Evolutionary conservation across 495 filamentous ascomycete species (phyloP).

Genomic region (Geoglossum glabrum): DNA sequence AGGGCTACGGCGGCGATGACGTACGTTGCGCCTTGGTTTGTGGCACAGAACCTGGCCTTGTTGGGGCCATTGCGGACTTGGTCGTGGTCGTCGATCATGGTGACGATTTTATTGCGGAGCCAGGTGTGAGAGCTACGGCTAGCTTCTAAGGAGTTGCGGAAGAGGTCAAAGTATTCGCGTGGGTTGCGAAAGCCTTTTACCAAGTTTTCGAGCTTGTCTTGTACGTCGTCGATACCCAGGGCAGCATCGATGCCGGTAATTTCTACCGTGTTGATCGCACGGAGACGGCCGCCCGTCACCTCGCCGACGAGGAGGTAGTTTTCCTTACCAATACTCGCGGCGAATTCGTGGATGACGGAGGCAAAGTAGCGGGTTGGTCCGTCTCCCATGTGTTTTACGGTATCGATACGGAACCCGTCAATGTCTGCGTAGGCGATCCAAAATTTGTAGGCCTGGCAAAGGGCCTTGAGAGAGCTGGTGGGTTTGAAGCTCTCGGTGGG

Average conservation of each 20-base stretch:
- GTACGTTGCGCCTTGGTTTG: constrained; percentile 1
- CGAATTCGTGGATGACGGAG: constrained; percentile 11
- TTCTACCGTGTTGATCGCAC: constrained; percentile 10
- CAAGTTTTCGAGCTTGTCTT: constrained; percentile 10
- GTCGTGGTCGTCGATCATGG: constrained; percentile 16
- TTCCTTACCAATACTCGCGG: constrained; percentile 9
- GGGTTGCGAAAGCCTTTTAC: constrained; percentile 8
- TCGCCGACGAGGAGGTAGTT: constrained; percentile 15
- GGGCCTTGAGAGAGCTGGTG: constrained; percentile 6
- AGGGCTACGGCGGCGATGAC: constrained; percentile 9
- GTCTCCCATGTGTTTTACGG: constrained; percentile 15
- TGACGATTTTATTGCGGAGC: constrained; percentile 12
- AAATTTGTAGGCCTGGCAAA: constrained; percentile 12
- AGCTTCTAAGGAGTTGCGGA: constrained; percentile 9
- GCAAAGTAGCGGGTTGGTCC: constrained; percentile 12
- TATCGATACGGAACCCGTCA: constrained; percentile 14
- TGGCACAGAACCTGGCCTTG: constrained; percentile 11
- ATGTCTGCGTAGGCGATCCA: constrained; percentile 15
- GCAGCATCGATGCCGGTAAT: constrained; percentile 13
- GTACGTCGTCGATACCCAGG: constrained; percentile 11
- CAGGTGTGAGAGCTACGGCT: constrained; percentile 9
- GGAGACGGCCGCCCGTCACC: constrained; percentile 4
- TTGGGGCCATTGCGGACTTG: constrained; percentile 8
- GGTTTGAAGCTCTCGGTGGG: constrained; percentile 6
- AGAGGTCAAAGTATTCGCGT: constrained; percentile 11